These are phyloP conservation scores for Bremia lactucae DNA, from an alignment of 352 stramenopile genomes.

Conservation along the genomic window DNA sequence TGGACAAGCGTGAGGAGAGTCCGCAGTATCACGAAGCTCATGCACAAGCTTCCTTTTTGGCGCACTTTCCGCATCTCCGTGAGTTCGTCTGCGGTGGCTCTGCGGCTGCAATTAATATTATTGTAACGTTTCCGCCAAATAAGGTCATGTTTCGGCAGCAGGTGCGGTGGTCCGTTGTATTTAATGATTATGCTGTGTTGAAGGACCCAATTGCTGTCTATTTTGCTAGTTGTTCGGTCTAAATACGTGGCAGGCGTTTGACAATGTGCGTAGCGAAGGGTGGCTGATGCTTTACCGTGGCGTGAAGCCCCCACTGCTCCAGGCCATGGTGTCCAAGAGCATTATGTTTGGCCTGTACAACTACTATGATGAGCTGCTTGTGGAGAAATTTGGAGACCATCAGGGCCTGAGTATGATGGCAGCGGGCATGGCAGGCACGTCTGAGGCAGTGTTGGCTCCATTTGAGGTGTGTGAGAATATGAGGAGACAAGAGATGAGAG, in stretches of 20 bases:
- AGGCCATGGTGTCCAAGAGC: slow-evolving; percentile 80
- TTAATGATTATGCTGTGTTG: neutral
- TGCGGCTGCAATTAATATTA: slow-evolving; percentile 79
- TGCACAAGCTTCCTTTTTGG: slow-evolving; percentile 28
- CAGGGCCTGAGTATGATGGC: slow-evolving; percentile 40
- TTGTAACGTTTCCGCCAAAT: slow-evolving; percentile 81
- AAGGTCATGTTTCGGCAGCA: slow-evolving; percentile 89
- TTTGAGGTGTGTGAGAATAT: slow-evolving; percentile 66
- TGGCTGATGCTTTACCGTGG: slow-evolving; percentile 67
- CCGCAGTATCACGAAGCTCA: neutral
- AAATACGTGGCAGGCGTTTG: slow-evolving; percentile 54
- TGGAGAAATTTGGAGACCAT: slow-evolving; percentile 29
- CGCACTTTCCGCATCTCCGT: slow-evolving; percentile 47
- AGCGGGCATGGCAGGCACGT: slow-evolving; percentile 63
- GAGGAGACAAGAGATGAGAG: neutral
- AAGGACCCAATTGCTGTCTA: neutral
- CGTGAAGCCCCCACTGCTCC: slow-evolving; percentile 73
- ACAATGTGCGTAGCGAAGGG: slow-evolving; percentile 56
- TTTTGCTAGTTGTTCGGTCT: slow-evolving; percentile 52
- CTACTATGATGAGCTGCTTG: slow-evolving; percentile 64
- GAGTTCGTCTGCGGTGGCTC: slow-evolving; percentile 77
- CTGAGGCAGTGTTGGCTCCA: slow-evolving; percentile 71
- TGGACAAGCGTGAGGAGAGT: slow-evolving; percentile 3
- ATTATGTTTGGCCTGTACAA: slow-evolving; percentile 88
- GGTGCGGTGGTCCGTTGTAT: slow-evolving; percentile 19